Evolutionary conservation across 2,329 filamentous ascomycete genomes (phyloP).

Genomic region (Neofusicoccum laricinum): DNA sequence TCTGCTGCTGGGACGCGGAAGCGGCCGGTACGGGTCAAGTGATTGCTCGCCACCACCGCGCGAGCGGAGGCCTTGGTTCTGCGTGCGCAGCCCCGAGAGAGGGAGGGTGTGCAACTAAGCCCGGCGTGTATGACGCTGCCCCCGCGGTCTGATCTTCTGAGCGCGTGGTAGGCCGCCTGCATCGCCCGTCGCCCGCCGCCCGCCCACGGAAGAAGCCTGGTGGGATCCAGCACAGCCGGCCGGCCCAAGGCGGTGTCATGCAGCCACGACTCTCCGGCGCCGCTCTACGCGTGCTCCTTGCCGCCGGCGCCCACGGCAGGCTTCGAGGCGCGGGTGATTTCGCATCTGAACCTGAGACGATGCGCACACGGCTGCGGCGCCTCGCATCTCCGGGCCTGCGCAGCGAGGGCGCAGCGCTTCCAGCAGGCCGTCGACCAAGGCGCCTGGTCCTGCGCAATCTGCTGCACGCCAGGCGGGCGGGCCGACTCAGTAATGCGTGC

Average conservation of each 20-base stretch:
- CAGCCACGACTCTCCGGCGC: not conserved
- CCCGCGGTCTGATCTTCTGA: not conserved
- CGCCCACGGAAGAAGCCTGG: not conserved
- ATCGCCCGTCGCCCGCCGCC: too few relatives aligned
- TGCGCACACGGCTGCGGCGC: too few relatives aligned
- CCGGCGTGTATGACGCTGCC: not conserved
- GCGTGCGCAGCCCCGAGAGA: not conserved
- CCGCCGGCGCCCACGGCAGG: not conserved
- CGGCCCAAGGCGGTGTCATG: not conserved
- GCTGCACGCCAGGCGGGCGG: not conserved
- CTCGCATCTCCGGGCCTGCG: too few relatives aligned
- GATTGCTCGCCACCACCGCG: not conserved
- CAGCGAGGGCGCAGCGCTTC: not conserved
- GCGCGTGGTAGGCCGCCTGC: not conserved
- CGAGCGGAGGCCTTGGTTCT: not conserved
- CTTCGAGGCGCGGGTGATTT: not conserved
- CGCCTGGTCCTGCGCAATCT: too few relatives aligned
- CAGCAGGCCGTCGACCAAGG: too few relatives aligned
- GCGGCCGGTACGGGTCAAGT: not conserved
- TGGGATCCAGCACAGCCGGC: not conserved
- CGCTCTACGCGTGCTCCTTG: not conserved
- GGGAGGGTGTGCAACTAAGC: not conserved
- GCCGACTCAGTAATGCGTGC: conserved; percentile 12
- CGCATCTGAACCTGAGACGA: not conserved
- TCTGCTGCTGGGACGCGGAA: not conserved